These are phyloP conservation scores for Lyophyllum semitale DNA, from an alignment of 768 basidiomycete species.

Conservation along the genomic window DNA sequence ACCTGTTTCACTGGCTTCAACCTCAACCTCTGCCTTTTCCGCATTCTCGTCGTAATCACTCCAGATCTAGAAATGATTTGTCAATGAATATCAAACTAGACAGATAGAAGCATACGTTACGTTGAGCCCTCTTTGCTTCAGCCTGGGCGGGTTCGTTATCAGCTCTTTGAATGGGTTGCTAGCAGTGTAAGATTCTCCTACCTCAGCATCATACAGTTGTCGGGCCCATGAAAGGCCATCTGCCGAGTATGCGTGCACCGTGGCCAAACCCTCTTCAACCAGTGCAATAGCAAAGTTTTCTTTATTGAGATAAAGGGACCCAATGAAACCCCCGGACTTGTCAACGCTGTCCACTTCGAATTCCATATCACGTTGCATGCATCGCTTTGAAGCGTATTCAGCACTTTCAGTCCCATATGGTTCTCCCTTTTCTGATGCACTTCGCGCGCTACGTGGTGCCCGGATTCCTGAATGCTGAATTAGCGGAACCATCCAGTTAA, in stretches of 20 bases:
- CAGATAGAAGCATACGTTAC: conserved; percentile 61
- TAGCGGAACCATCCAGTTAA: not conserved
- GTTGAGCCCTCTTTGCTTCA: conserved; percentile 78
- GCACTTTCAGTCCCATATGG: conserved; percentile 84
- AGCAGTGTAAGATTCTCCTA: conserved; percentile 23
- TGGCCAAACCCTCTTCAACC: conserved; percentile 84
- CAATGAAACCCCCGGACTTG: conserved; percentile 96
- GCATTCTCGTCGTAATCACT: conserved; percentile 77
- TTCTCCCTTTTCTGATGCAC: conserved; percentile 80
- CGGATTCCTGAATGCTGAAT: conserved; percentile 65
- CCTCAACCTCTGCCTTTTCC: conserved; percentile 50
- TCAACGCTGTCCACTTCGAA: conserved; percentile 89
- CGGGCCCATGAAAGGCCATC: conserved; percentile 78
- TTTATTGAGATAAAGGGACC: conserved; percentile 82
- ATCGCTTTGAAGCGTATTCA: conserved; percentile 76
- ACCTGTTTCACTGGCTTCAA: conserved; percentile 45
- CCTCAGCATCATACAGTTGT: conserved; percentile 86
- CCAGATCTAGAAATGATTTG: conserved; percentile 69
- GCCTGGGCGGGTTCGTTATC: conserved; percentile 39
- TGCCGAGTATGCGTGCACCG: conserved; percentile 86
- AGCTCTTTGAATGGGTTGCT: not conserved
- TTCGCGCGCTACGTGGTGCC: conserved; percentile 85
- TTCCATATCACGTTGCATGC: conserved; percentile 95
- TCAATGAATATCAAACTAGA: not conserved
- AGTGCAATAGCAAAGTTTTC: conserved; percentile 88